phyloP scores from a whole-genome alignment of 2,329 filamentous ascomycete genomes.

The Xylariaceae sp. region DNA sequence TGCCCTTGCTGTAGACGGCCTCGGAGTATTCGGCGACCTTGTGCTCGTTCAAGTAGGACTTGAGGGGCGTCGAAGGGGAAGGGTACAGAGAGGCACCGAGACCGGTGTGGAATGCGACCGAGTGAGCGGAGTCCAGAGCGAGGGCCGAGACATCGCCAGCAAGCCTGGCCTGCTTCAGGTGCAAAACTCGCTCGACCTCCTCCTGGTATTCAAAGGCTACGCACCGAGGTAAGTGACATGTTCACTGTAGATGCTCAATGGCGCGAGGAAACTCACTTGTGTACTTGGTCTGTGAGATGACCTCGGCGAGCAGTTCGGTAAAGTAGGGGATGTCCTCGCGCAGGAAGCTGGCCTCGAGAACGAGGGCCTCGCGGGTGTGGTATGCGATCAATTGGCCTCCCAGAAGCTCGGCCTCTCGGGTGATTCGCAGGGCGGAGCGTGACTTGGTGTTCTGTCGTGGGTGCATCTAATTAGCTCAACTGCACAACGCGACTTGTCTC shows the following conservation, averaged over 20 bases:
- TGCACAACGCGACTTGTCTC: constrained; percentile 1
- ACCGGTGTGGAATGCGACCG: constrained; percentile 58
- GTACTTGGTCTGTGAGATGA: constrained; percentile 84
- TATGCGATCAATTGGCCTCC: constrained; percentile 84
- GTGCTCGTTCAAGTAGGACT: constrained; percentile 76
- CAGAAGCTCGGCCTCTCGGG: constrained; percentile 90
- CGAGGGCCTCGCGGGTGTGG: constrained; percentile 89
- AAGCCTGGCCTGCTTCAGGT: constrained; percentile 71
- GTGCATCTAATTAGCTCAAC: constrained; percentile 46
- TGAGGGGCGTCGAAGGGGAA: constrained; percentile 64
- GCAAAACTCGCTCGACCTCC: constrained; percentile 74
- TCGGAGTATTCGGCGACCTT: constrained; percentile 72
- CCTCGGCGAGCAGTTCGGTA: constrained; percentile 89
- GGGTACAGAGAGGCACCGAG: constrained; percentile 78
- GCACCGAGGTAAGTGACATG: constrained; percentile 13
- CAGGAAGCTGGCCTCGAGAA: constrained; percentile 92
- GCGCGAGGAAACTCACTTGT: constrained; percentile 51
- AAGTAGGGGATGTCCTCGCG: constrained; percentile 96
- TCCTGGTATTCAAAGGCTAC: constrained; percentile 87
- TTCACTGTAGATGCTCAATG: constrained; percentile 6
- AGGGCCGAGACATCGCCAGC: constrained; percentile 59
- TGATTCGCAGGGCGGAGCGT: constrained; percentile 87
- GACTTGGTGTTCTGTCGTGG: constrained; percentile 70
- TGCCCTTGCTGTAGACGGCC: constrained; percentile 79
- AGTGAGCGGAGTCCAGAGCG: constrained; percentile 80